phyloP scores from a whole-genome alignment of 2,329 filamentous ascomycete genomes.

The Gaeumannomyces tritici region DNA sequence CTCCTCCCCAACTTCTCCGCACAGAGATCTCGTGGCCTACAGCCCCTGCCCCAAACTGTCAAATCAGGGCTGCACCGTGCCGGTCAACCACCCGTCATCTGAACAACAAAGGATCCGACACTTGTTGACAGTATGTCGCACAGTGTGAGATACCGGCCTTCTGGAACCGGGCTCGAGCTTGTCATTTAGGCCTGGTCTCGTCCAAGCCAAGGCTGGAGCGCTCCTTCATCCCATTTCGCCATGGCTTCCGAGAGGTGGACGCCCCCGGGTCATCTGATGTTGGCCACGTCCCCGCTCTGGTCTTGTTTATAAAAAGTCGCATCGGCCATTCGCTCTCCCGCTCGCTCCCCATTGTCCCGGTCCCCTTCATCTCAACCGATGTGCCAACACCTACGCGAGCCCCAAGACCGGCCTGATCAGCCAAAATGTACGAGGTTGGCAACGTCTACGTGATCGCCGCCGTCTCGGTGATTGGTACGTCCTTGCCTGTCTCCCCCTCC shows the following conservation, averaged over 20 bases:
- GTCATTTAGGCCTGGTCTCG: neutral
- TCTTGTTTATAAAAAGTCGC: neutral
- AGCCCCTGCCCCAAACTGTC: neutral
- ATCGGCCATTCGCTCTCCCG: neutral
- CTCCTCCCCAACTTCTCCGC: neutral
- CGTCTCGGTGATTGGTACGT: slow-evolving; percentile 30
- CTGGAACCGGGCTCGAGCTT: neutral
- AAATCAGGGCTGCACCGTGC: too few species aligned
- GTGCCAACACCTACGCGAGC: neutral
- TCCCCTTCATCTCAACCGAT: neutral
- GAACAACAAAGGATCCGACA: neutral
- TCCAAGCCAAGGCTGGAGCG: neutral
- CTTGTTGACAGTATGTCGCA: neutral
- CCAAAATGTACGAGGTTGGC: slow-evolving; percentile 14
- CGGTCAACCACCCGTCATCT: neutral
- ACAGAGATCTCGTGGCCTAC: neutral
- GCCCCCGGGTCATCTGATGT: neutral
- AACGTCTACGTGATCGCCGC: slow-evolving; percentile 34
- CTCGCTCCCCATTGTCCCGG: neutral
- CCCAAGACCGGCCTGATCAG: neutral
- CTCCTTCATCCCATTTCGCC: neutral
- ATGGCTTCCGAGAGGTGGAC: neutral
- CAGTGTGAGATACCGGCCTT: neutral
- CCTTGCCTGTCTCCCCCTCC: neutral
- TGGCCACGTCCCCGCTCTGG: neutral